Conservation (phyloP, 208 protist genomes). For the Leishmania aethiopica region DNA sequence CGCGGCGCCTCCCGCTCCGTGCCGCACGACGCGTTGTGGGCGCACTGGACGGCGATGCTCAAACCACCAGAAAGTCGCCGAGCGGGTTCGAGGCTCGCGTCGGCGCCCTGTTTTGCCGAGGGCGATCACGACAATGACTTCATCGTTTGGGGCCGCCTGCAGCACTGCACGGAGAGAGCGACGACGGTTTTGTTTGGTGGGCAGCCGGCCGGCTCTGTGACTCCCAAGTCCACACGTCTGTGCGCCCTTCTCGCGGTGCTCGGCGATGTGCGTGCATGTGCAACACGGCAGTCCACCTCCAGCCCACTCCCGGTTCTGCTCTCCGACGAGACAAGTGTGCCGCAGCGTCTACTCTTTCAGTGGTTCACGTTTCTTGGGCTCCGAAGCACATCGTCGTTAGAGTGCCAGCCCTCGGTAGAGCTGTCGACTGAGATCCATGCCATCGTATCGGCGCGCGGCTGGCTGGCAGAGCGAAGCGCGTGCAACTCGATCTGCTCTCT, state of each 20-base stretch:
- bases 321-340: background rate
- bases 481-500: background rate
- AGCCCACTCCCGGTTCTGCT: background rate
- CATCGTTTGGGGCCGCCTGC: background rate
- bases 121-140: background rate
- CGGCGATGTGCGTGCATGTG: background rate
- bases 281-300: background rate
- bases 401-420: background rate
- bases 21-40: background rate
- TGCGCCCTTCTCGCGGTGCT: conserved; percentile 7
- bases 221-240: background rate
- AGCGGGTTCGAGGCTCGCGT: background rate
- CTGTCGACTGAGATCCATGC: background rate
- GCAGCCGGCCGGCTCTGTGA: background rate
- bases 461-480: background rate
- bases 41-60: background rate
- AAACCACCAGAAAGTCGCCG: background rate
- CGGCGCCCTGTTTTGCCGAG: background rate
- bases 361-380: conserved; percentile 8
- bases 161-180: background rate
- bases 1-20: background rate
- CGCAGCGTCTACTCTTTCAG: conserved; percentile 1
- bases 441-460: background rate
- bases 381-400: background rate
- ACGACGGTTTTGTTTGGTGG: background rate